phyloP scores from a whole-genome alignment of 106 monocot genomes.

The Vanilla planifolia region DNA sequence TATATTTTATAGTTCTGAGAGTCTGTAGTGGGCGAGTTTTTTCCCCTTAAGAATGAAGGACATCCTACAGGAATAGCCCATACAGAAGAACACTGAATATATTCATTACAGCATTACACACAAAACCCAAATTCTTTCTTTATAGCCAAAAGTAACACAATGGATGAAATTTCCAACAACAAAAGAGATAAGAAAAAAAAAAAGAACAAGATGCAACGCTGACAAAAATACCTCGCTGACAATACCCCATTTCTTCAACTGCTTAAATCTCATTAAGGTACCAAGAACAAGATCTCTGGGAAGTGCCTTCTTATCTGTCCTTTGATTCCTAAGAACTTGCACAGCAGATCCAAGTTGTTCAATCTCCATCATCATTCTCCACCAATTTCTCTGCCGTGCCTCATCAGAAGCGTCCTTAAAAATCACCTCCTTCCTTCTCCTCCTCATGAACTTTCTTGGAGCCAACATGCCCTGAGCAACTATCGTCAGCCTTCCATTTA shows the following conservation, averaged over 20 bases:
- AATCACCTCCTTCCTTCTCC: slow-evolving; percentile 70
- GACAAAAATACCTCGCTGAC: slow-evolving; percentile 64
- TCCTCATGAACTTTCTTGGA: slow-evolving; percentile 91
- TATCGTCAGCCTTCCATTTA: slow-evolving; percentile 39
- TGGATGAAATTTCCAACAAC: too few relatives aligned
- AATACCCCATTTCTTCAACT: slow-evolving; percentile 83
- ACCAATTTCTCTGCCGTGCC: slow-evolving; percentile 72
- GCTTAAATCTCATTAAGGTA: slow-evolving; percentile 88
- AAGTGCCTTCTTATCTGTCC: slow-evolving; percentile 36
- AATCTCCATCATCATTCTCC: slow-evolving; percentile 80
- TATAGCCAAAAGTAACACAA: too few relatives aligned
- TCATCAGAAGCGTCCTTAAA: slow-evolving; percentile 78
- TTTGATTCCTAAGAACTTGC: slow-evolving; percentile 41
- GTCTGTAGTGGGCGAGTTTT: too few relatives aligned
- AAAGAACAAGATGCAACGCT: too few relatives aligned
- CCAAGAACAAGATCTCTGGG: slow-evolving; percentile 82
- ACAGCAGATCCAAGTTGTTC: slow-evolving; percentile 72
- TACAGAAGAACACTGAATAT: too few relatives aligned
- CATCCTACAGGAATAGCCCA: too few relatives aligned
- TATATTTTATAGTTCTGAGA: too few relatives aligned
- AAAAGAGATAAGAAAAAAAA: too few relatives aligned
- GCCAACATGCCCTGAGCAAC: slow-evolving; percentile 71
- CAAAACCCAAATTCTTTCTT: too few relatives aligned
- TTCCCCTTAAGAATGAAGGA: too few relatives aligned
- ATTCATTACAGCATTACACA: too few relatives aligned